phyloP scores from a whole-genome alignment of 768 basidiomycete genomes.

The Suillus subluteus region DNA sequence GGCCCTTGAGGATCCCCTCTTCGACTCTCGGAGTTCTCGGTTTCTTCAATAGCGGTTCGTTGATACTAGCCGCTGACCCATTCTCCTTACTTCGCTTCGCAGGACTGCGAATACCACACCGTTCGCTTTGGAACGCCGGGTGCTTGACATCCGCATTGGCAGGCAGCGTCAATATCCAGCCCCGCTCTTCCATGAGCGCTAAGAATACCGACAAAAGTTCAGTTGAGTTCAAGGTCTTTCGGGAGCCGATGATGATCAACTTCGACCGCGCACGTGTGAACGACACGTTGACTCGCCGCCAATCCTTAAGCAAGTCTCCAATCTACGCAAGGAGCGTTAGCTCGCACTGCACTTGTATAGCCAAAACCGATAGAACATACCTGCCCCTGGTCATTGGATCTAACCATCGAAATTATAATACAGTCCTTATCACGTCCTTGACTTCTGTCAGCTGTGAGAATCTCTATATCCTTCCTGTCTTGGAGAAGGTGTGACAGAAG shows the following conservation, averaged over 20 bases:
- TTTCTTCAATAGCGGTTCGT: conserved; percentile 37
- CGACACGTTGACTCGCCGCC: conserved; percentile 95
- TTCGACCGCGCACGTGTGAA: conserved; percentile 93
- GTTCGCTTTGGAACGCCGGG: conserved; percentile 34
- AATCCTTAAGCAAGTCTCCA: conserved; percentile 93
- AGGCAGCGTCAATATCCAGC: conserved; percentile 73
- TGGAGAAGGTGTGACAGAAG: conserved; percentile 70
- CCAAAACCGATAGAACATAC: conserved; percentile 47
- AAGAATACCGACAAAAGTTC: conserved; percentile 78
- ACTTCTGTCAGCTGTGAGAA: conserved; percentile 90
- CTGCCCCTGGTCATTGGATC: conserved; percentile 78
- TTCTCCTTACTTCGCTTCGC: conserved; percentile 14
- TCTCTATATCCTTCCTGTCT: conserved; percentile 64
- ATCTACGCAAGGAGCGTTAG: conserved; percentile 49
- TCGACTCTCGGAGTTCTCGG: conserved; percentile 36
- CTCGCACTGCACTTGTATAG: too few relatives aligned
- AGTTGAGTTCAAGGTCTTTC: conserved; percentile 67
- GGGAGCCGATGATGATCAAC: conserved; percentile 88
- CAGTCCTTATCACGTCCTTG: conserved; percentile 97
- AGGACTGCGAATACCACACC: conserved; percentile 16
- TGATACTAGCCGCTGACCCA: conserved; percentile 13
- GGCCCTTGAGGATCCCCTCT: conserved; percentile 52
- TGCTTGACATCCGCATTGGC: conserved; percentile 58
- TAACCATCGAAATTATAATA: conserved; percentile 89
- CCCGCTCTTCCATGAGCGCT: conserved; percentile 65